Evolutionary conservation across 2,329 filamentous ascomycete species (phyloP), one percentile per base, ranked within the genome.

Genomic region (Byssothecium circinans): DNA sequence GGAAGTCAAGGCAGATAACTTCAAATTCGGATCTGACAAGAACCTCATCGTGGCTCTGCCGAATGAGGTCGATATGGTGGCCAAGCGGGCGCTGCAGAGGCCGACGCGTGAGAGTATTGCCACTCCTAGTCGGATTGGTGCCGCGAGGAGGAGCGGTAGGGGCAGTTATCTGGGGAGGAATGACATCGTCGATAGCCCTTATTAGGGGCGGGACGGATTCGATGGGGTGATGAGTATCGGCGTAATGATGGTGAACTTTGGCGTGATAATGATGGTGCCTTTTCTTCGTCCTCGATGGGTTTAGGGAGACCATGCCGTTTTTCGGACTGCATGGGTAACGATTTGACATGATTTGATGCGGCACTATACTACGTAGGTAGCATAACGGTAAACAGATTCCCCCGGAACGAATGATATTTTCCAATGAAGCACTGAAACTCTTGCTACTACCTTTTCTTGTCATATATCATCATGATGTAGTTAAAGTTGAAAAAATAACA

Each of bases 11-110:
- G 94, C 94, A 3, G 94, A 99, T 70, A 95, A 99, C 70, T 99
- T 99, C 84, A 91, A 94, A 64, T 99, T 91, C 65, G 92, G 92
- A 38, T 91, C 87, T 4, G 94, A 99, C 72, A 95, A 96, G 82
- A 96, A 96, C 64, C 90, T 99, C 62, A 96, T 99, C 64, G 92
- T 99, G 29, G 94, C 94, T 1, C 77, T 99, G 54, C 91, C 94
- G 2, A 96, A 99, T 67, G 91, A 97, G 71, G 94, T 99, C 58
- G 95, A 96, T 72, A 97, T 97, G 91, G 89, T 99, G 11, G 87
- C 86, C 37, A 91, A 92, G 72, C 82, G 87, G 60, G 86, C 84
- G 47, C 81, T 99, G 65, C 89, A 89, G 78, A 86, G 86, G 64
- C 91, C 92, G 1, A 97, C 94, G 1, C 79, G 94, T 30, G 91